These are phyloP conservation scores for Brassica juncea DNA, from an alignment of 345 rosid genomes.

Conservation along the genomic window DNA sequence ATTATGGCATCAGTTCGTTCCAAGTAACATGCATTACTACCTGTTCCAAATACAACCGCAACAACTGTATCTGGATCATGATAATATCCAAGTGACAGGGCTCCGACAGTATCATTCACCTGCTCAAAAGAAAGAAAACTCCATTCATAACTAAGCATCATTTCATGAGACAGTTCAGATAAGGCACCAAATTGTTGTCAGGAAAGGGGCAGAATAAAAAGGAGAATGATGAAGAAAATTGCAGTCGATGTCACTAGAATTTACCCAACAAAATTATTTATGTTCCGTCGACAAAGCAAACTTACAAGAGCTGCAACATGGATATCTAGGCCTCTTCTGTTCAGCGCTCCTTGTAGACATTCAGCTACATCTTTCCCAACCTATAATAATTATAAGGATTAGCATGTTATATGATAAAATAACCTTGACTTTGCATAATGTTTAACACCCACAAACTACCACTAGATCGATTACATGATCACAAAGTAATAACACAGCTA, in stretches of 20 bases:
- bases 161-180: neutral
- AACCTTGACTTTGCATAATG: neutral
- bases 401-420: neutral
- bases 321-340: slow-evolving; percentile 64
- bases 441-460: neutral
- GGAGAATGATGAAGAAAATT: neutral
- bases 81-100: slow-evolving; percentile 87
- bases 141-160: neutral
- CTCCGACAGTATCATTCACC: slow-evolving; percentile 97
- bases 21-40: slow-evolving; percentile 92
- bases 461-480: neutral
- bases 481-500: slow-evolving; percentile 3
- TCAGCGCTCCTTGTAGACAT: slow-evolving; percentile 62
- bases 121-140: slow-evolving; percentile 36
- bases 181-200: neutral
- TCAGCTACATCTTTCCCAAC: slow-evolving; percentile 72
- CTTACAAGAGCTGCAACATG: slow-evolving; percentile 73
- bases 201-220: neutral
- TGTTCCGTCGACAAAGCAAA: neutral
- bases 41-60: slow-evolving; percentile 89
- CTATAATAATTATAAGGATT: slow-evolving; percentile 42
- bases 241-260: neutral
- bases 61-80: slow-evolving; percentile 87
- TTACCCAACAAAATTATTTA: neutral
- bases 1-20: slow-evolving; percentile 88